Evolutionary conservation across 192 early-diverging fungal genomes (phyloP).

Genomic region (Funneliformis geosporum): DNA sequence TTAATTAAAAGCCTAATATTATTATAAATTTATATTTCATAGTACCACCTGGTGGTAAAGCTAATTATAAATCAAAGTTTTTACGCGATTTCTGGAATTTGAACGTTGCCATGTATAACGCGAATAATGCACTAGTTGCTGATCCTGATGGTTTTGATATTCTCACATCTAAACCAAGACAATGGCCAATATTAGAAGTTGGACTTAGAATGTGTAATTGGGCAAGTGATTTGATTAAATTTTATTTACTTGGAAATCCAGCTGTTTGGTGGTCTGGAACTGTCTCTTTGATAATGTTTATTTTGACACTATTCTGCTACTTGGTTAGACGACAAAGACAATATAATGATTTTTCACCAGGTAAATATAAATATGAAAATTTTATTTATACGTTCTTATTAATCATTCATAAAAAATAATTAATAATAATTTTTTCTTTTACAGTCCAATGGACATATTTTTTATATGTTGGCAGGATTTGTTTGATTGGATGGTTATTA

Average conservation of each 20-base stretch:
- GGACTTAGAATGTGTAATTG: slow-evolving; percentile 95
- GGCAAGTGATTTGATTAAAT: slow-evolving; percentile 84
- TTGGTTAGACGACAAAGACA: slow-evolving; percentile 65
- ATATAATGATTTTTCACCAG: slow-evolving; percentile 51
- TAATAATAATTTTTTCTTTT: slow-evolving; percentile 17
- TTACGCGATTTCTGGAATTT: slow-evolving; percentile 84
- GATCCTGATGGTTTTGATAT: slow-evolving; percentile 90
- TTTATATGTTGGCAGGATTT: slow-evolving; percentile 66
- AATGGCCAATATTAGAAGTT: slow-evolving; percentile 87
- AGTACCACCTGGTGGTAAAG: slow-evolving; percentile 72
- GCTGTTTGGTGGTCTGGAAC: slow-evolving; percentile 86
- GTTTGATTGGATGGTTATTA: slow-evolving; percentile 86
- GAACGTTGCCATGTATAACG: slow-evolving; percentile 94
- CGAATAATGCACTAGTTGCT: slow-evolving; percentile 92
- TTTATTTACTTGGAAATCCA: slow-evolving; percentile 92
- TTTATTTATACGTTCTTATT: not conserved
- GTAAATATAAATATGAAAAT: not conserved
- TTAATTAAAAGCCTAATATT: not conserved
- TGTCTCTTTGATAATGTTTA: slow-evolving; percentile 54
- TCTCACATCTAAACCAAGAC: slow-evolving; percentile 75
- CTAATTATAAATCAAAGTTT: slow-evolving; percentile 73
- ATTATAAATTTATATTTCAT: not conserved
- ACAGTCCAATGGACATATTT: slow-evolving; percentile 70
- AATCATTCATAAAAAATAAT: slow-evolving; percentile 5
- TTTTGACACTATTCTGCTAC: slow-evolving; percentile 50